Evolutionary conservation across 495 filamentous ascomycete species (phyloP), one percentile per base, ranked within the genome.

Genomic region (Lindgomyces ingoldianus): DNA sequence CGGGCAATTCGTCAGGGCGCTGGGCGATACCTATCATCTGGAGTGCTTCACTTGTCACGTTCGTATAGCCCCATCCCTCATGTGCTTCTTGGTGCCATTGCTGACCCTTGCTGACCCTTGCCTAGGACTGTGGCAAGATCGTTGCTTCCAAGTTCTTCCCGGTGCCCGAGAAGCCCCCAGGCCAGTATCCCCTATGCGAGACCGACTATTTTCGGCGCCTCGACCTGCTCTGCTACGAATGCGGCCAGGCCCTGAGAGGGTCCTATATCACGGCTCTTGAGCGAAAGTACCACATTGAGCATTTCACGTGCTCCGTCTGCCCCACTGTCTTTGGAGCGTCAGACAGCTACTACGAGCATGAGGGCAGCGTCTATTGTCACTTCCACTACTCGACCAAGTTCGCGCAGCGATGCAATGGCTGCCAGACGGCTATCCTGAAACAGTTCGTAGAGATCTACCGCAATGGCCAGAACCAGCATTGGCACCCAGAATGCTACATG

Each of bases 401-500:
- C 73, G 95, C 95, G 25, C 92, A 97, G 74, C 85, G 90, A 48
- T 99, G 95, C 74, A 95, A 91, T 74, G 95, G 95, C 33, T 99
- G 95, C 72, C 91, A 96, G 65, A 96, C 91, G 4, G 89, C 94
- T n/a, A 99, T 99, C 58, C 81, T 99, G 21, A 99, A 99, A 76
- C 95, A 99, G 73, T 99, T 99, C 71, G 95, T 99, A 25, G 94
- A 99, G 75, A 97, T 99, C 62, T 98, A 92, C 76, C 86, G 95
- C 51, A 97, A 98, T 74, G 93, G 94, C 0, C 87, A 95, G 73
- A 96, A 98, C 72, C 95, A 99, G 73, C 95, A 99, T 70, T 99
- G 95, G 95, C 95, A 99, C 72, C 95, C 95, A 2, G 95, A 99
- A 74, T 99, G 95, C 76, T 99, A 99, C 74, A 99, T 98, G 94